Evolutionary conservation across 2,329 filamentous ascomycete species (phyloP), one percentile per base, ranked within the genome.

Genomic region (Cytospora chrysosperma): DNA sequence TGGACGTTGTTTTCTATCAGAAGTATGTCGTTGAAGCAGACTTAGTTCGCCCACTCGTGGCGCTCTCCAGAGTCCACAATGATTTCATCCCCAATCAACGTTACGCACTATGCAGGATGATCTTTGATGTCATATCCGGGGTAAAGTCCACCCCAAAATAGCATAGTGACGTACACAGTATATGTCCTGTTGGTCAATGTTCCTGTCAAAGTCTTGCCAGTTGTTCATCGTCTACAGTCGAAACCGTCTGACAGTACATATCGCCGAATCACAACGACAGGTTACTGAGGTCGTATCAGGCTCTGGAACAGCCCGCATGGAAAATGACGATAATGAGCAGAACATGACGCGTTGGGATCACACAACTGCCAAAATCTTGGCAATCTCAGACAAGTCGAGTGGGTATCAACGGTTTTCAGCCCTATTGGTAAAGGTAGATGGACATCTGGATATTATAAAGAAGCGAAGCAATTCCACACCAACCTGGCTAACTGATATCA

Each of bases 61-160:
- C 21, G 9, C 9, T 37, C 54, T 28, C 63, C 60, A 54, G 28
- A 58, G 47, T 28, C 63, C 60, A 54, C 37, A 58, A 51, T 64
- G 62, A 64, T 55, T 57, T 62, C 58, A 62, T 56, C n/a, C 27
- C 32, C 51, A n/a, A n/a, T n/a, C n/a, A n/a, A n/a, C n/a, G 30
- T 50, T 43, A 24, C n/a, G n/a, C n/a, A n/a, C n/a, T n/a, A n/a
- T n/a, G n/a, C 37, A 40, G 27, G 37, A 61, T 30, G 59, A 49
- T 55, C 51, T 9, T 60, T 64, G 62, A 64, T 64, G 62, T 64
- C 62, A 64, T 60, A n/a, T 37, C 6, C 53, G 26, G 40, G 24
- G 27, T 30, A 24, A n/a, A 40, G 54, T 9, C 26, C 15, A 32
- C 30, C 27, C 43, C 47, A 19, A 19, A 32, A 56, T 52, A 47